Base-by-base conservation (phyloP, 495 filamentous ascomycete genomes). In the Talaromyces nanjingensis region DNA sequence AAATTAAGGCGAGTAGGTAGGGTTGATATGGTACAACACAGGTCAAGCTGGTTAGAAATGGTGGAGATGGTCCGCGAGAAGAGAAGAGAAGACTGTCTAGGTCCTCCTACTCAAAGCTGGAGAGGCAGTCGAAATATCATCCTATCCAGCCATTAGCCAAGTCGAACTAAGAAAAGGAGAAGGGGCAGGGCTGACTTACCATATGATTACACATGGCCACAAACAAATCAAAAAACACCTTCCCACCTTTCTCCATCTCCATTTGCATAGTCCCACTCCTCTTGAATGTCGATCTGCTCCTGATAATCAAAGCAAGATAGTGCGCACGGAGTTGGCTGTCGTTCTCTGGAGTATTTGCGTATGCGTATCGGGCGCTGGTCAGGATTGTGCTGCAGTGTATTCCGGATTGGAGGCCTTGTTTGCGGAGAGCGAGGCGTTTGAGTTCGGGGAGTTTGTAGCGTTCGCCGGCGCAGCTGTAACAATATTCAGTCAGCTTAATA, bases 251-350 rank as follows among this genome's bases (percentile, higher is more conserved):
- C 73, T 91, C 88, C 92, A 96, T 96, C 79, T 96, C 92, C 69
- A 89, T 84, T 76, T 96, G 92, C 92, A 96, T 96, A n/a, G 92
- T 96, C 65, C 92, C 92, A 75, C 91, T 96, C 42, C 90, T 80
- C 82, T 94, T 97, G 79, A 97, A 97, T 4, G 90, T 96, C 65
- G 80, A 81, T 65, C 91, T 81, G 69, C 86, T 88, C 66, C 92
- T 83, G 67, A 97, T 93, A 74, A 97, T 96, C 71, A 97, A 82
- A 27, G 92, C 91, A 25, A 97, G 86, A 69, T 96, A 97, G 76
- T 97, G 92, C 34, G 92, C 91, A 60, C 92, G 82, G 60, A 97
- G 83, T 73, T 90, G 90, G 27, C 90, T 92, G 80, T 97, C 92
- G 18, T 81, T 88, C 70, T 96, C 91, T 1, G 91, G 91, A 16